Evolutionary conservation across 768 basidiomycete genomes (phyloP).

Genomic region (Tricholoma flavovirens): DNA sequence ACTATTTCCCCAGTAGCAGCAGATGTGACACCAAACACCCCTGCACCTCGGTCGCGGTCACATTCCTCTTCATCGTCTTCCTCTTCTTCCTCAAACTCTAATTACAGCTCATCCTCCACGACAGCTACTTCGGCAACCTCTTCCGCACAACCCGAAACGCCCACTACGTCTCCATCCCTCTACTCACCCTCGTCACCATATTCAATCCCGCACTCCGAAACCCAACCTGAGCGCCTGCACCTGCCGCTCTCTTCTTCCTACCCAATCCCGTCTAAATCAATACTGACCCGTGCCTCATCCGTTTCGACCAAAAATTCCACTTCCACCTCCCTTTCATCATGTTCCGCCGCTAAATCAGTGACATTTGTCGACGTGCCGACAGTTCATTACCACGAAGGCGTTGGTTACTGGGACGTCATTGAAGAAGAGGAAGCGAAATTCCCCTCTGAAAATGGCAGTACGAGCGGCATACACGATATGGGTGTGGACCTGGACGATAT

Average conservation of each 20-base stretch:
- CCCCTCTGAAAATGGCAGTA: not conserved
- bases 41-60: slow-evolving; percentile 3
- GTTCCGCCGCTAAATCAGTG: slow-evolving; percentile 46
- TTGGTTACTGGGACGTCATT: slow-evolving; percentile 4
- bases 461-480: slow-evolving; percentile 1
- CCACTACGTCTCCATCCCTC: slow-evolving; percentile 11
- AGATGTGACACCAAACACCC: not conserved
- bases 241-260: slow-evolving; percentile 23
- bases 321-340: slow-evolving; percentile 3
- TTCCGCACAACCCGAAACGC: slow-evolving; percentile 17
- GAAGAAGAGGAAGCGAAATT: slow-evolving; percentile 6
- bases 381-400: slow-evolving; percentile 38
- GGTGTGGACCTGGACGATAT: slow-evolving; percentile 29
- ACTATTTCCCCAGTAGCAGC: slow-evolving; percentile 11
- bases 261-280: slow-evolving; percentile 46
- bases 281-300: slow-evolving; percentile 50
- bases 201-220: slow-evolving; percentile 25
- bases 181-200: slow-evolving; percentile 10
- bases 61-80: slow-evolving; percentile 14
- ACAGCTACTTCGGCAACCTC: slow-evolving; percentile 11
- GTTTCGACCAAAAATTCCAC: slow-evolving; percentile 26
- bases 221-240: slow-evolving; percentile 21
- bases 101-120: slow-evolving; percentile 7
- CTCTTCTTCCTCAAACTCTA: slow-evolving; percentile 9
- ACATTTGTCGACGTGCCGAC: slow-evolving; percentile 67